These are phyloP conservation scores for Elymus sibiricus DNA, from an alignment of 176 grass and related monocot species.

Conservation along the genomic window DNA sequence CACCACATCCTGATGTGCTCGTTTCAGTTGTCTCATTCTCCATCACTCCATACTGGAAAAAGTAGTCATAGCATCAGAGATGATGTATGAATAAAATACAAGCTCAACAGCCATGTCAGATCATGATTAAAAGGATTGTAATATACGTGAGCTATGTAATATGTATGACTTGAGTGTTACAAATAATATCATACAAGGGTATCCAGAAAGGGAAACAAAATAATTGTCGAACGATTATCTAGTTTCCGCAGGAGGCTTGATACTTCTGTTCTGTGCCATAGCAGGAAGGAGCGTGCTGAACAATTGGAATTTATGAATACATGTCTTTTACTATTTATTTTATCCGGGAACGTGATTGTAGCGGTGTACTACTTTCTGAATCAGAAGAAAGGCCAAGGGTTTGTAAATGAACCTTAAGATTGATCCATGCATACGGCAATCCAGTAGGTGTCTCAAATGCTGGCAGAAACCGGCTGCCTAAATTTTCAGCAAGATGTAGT, in stretches of 20 bases:
- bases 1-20: constrained; percentile 97
- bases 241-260: background rate
- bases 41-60: constrained; percentile 86
- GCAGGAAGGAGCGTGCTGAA: background rate
- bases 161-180: background rate
- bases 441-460: constrained; percentile 96
- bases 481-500: constrained; percentile 81
- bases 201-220: background rate
- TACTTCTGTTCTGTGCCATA: background rate
- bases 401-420: constrained; percentile 67
- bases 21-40: constrained; percentile 97
- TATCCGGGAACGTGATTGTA: background rate
- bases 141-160: background rate
- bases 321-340: background rate
- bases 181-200: background rate
- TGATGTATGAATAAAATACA: background rate
- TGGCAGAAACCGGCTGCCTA: constrained; percentile 76
- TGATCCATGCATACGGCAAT: constrained; percentile 97
- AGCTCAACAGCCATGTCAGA: background rate
- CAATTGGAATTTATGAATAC: background rate
- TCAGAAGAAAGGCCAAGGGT: constrained; percentile 21
- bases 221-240: background rate
- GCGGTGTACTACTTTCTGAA: background rate
- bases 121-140: background rate
- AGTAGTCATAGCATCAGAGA: constrained; percentile 15